Evolutionary conservation across 1,284 basidiomycete species (phyloP), one percentile per base, ranked within the genome.

Genomic region (Trichosporon ovoides): DNA sequence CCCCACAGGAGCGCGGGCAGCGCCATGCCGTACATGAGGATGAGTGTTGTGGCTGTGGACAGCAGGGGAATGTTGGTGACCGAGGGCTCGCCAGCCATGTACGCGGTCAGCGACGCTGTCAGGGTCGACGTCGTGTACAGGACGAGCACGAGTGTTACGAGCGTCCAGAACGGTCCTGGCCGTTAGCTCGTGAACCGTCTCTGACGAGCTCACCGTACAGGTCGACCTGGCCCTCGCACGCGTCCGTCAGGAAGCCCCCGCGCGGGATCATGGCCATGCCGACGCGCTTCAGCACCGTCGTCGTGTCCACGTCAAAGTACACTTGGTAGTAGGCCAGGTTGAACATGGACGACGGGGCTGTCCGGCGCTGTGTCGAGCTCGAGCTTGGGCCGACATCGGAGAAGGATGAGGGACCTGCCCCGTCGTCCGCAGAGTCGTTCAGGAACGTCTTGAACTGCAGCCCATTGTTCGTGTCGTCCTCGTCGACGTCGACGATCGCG

Each of bases 111-210:
- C 38, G 89, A 89, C 7, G 88, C 84, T 2, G 87, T 89, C 43
- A 96, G 84, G 20, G 89, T 91, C 0, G 92, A 94, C 34, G 89
- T 93, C 58, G 94, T 84, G 79, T 93, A 96, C 56, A 96, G 84
- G 1, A 86, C 82, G 70, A 96, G 90, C 52, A 95, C 88, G 63
- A 96, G 84, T 1, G 92, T 95, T 0, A 91, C 93, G 51, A 94
- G 83, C 0, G 91, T 89, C 93, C 93, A 97, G 80, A 97, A 96
- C 0, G 93, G 91, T 1, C 93, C 92, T 79, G 62, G n/a, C 16
- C 28, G 56, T 57, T 18, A 62, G 50, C 34, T 20, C 19, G 22
- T 33, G 33, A 22, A 19, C 13, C 20, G 36, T 16, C 38, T 9
- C n/a, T n/a, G n/a, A 13, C 16, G 7, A 38, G 51, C 67, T 53